Conservation (phyloP, 306 rosid genomes). For the Hippophae gyantsensis region DNA sequence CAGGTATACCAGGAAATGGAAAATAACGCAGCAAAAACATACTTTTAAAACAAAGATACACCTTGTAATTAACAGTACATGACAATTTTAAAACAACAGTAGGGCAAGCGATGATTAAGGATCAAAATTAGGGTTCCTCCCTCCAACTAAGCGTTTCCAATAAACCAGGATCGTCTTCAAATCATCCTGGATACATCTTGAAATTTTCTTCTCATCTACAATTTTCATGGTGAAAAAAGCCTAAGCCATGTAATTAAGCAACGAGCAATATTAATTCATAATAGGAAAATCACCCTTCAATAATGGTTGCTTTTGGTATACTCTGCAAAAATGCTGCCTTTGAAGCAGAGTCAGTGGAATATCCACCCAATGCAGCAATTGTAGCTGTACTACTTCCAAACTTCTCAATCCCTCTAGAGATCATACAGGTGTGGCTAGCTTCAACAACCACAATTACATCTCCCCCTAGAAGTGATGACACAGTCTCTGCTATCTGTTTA, state of each 20-base stretch:
- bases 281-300: constrained; percentile 25
- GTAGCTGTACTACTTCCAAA: constrained; percentile 89
- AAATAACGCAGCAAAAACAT: neutral
- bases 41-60: constrained; percentile 13
- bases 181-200: neutral
- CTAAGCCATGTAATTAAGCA: constrained; percentile 1
- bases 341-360: constrained; percentile 41
- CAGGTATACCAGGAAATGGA: constrained; percentile 8
- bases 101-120: neutral
- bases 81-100: neutral
- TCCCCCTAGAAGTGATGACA: constrained; percentile 60
- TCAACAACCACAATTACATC: constrained; percentile 85
- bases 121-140: constrained; percentile 13
- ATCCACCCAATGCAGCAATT: constrained; percentile 65
- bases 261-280: constrained; percentile 4
- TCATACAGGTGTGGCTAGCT: constrained; percentile 95
- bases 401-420: constrained; percentile 89
- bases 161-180: neutral
- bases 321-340: constrained; percentile 70
- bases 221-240: neutral
- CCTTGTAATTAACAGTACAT: constrained; percentile 13
- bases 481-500: constrained; percentile 85
- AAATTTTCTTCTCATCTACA: neutral
- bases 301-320: constrained; percentile 40
- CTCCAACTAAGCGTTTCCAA: neutral